A percentile compares a stretch with the other conserved stretches of the same genome.
These are phyloP conservation scores for Friedmanniomyces simplex DNA, from an alignment of 495 filamentous ascomycete species.

Conservation along the genomic window DNA sequence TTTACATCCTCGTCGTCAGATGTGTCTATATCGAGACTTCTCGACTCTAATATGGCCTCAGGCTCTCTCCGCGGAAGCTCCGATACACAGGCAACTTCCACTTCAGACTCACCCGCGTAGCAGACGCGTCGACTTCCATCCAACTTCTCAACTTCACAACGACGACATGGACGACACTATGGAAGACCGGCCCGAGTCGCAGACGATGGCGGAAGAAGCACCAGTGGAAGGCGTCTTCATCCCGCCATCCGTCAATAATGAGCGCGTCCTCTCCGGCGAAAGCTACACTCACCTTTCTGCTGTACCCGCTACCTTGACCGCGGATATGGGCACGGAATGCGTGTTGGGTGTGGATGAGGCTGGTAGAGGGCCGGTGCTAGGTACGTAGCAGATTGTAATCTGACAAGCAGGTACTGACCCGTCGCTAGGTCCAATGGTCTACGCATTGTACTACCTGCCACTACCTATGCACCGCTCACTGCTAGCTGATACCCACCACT, in stretches of 20 bases:
- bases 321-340: constrained; percentile 43
- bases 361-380: constrained; percentile 86
- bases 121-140: neutral
- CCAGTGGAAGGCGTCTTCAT: constrained; percentile 54
- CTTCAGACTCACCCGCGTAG: neutral
- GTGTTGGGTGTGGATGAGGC: constrained; percentile 92
- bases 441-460: constrained; percentile 81
- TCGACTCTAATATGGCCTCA: too few relatives aligned
- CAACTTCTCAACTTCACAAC: neutral
- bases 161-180: constrained; percentile 10
- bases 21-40: too few relatives aligned
- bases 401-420: neutral
- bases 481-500: constrained; percentile 65
- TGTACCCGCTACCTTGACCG: constrained; percentile 41
- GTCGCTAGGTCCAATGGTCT: constrained; percentile 81
- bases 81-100: neutral
- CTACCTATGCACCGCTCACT: constrained; percentile 54
- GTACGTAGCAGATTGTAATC: constrained; percentile 11
- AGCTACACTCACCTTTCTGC: constrained; percentile 81
- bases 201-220: constrained; percentile 43
- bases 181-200: constrained; percentile 23
- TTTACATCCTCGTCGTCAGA: too few relatives aligned
- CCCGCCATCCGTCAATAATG: constrained; percentile 58
- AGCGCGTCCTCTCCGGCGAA: constrained; percentile 53
- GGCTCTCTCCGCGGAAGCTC: neutral